Evolutionary conservation across 177 flowering plant genomes (phyloP).

Genomic region (Telopea speciosissima): DNA sequence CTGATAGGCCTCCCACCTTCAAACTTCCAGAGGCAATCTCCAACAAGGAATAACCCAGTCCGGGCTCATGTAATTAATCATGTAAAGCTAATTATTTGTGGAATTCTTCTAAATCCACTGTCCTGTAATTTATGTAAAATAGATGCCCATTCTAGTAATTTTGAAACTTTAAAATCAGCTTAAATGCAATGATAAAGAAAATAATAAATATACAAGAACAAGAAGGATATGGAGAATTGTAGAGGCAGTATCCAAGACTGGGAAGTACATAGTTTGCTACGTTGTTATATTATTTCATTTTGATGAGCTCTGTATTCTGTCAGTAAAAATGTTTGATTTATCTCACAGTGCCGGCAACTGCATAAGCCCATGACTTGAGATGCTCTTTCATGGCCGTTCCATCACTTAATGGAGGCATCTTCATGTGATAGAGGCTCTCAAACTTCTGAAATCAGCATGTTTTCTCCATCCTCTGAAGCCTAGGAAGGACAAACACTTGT

Average conservation of each 20-base stretch:
- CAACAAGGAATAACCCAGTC: slow-evolving; percentile 31
- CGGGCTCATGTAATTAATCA: slow-evolving; percentile 4
- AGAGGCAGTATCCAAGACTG: background rate
- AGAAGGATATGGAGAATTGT: background rate
- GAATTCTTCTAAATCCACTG: background rate
- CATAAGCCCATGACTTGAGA: slow-evolving; percentile 45
- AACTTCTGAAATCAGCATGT: slow-evolving; percentile 3
- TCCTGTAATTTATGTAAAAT: background rate
- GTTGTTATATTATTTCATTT: background rate
- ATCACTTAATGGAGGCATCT: slow-evolving; percentile 33
- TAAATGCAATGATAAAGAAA: background rate
- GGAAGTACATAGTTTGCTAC: background rate
- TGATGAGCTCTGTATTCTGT: background rate
- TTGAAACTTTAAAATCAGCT: background rate
- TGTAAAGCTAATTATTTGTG: slow-evolving; percentile 19
- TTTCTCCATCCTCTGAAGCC: slow-evolving; percentile 7
- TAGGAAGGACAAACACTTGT: slow-evolving; percentile 2
- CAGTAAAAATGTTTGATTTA: slow-evolving; percentile 9
- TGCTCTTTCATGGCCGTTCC: slow-evolving; percentile 47
- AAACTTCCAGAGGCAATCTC: slow-evolving; percentile 74
- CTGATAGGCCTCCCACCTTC: slow-evolving; percentile 69
- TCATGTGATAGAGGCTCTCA: slow-evolving; percentile 5
- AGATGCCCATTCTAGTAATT: background rate
- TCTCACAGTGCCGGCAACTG: slow-evolving; percentile 44
- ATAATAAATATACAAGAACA: no score